phyloP scores from a whole-genome alignment of 768 basidiomycete species.

The Lentinula sp. region DNA sequence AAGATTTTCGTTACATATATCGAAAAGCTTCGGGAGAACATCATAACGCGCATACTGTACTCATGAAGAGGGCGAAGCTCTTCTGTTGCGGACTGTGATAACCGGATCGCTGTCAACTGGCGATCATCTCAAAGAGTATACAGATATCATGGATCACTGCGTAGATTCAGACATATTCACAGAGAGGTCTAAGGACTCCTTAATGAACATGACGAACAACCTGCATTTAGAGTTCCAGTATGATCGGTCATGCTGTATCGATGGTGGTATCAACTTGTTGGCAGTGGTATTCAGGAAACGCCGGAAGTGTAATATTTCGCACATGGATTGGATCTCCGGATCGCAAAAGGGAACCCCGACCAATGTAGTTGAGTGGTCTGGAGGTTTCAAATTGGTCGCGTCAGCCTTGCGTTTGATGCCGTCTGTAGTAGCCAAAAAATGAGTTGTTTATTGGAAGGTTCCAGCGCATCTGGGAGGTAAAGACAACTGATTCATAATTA shows the following conservation, averaged over 20 bases:
- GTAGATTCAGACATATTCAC: background rate
- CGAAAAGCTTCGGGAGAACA: no score
- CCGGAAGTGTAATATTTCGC: background rate
- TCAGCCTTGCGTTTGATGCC: no score
- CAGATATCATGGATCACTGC: background rate
- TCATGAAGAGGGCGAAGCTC: no score
- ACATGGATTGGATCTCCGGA: background rate
- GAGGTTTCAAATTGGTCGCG: no score
- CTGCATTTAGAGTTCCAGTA: background rate
- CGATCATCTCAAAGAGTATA: background rate
- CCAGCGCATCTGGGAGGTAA: no score
- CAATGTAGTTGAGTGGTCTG: background rate
- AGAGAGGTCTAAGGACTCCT: background rate
- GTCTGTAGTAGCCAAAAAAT: no score
- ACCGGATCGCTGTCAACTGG: background rate
- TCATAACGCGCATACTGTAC: no score
- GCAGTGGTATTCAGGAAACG: background rate
- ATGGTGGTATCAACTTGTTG: background rate
- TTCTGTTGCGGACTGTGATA: background rate
- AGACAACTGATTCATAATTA: no score
- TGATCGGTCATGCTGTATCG: background rate
- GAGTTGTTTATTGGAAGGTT: no score
- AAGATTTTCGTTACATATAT: no score
- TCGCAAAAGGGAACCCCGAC: background rate
- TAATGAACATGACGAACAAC: background rate